Evolutionary conservation across 257 asterid species (phyloP).

Genomic region (Cynanchum wilfordii): DNA sequence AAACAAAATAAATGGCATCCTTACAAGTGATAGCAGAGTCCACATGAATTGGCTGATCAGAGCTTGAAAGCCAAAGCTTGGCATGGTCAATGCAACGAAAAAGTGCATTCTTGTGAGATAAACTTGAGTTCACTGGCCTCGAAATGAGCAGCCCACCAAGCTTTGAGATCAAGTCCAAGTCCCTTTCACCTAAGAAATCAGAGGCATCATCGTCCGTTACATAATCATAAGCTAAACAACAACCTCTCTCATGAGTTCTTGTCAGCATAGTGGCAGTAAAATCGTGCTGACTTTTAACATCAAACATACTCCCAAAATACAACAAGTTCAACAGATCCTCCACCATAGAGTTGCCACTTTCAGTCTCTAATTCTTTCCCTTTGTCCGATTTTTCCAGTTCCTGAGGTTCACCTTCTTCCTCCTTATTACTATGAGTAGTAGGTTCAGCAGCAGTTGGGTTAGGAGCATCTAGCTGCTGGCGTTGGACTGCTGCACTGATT

Average conservation of each 20-base stretch:
- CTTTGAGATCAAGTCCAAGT: constrained; percentile 68
- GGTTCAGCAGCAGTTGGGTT: background rate
- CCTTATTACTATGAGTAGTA: background rate
- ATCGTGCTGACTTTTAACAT: constrained; percentile 51
- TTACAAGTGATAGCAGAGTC: constrained; percentile 57
- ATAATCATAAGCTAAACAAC: constrained; percentile 78
- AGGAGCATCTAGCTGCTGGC: constrained; percentile 1
- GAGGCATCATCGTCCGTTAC: constrained; percentile 74
- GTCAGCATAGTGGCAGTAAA: constrained; percentile 42
- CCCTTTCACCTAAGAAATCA: constrained; percentile 63
- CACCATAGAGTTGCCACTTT: constrained; percentile 15
- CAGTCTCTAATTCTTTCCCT: constrained; percentile 15
- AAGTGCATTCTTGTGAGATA: constrained; percentile 66
- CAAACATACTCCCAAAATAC: constrained; percentile 70
- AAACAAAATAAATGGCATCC: constrained; percentile 15
- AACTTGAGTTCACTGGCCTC: constrained; percentile 52
- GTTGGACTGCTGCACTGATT: constrained; percentile 32
- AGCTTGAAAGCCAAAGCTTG: constrained; percentile 55
- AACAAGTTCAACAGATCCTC: constrained; percentile 62
- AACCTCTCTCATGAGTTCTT: constrained; percentile 75
- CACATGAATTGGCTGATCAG: constrained; percentile 52
- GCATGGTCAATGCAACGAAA: constrained; percentile 70
- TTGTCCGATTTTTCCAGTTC: constrained; percentile 18
- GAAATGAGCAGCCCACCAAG: constrained; percentile 58
- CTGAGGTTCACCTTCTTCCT: constrained; percentile 5